These are phyloP conservation scores for Xylaria sp. DNA, from an alignment of 2,329 filamentous ascomycete genomes.

Conservation along the genomic window DNA sequence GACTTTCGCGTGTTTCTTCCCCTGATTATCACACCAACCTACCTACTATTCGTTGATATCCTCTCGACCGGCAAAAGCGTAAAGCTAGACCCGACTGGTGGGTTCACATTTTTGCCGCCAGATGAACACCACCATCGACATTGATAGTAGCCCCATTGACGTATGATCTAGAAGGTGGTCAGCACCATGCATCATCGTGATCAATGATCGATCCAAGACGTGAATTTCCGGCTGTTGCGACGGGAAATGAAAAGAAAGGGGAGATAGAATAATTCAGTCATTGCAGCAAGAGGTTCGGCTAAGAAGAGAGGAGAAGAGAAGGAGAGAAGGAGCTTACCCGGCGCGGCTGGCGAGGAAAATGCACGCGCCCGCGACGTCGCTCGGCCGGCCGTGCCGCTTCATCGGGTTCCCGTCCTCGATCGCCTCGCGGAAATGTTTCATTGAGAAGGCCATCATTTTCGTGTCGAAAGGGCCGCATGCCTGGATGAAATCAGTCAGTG, in stretches of 20 bases:
- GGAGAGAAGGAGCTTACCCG: slow-evolving; percentile 56
- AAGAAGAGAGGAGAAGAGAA: too few relatives aligned
- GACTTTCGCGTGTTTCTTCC: not conserved
- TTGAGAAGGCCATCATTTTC: slow-evolving; percentile 74
- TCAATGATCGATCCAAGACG: slow-evolving; percentile 5
- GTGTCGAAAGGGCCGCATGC: slow-evolving; percentile 70
- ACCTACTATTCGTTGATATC: not conserved
- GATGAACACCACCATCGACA: slow-evolving; percentile 67
- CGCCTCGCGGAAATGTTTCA: slow-evolving; percentile 64
- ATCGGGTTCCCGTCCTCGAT: slow-evolving; percentile 71
- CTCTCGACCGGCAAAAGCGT: not conserved
- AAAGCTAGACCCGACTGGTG: not conserved
- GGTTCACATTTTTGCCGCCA: slow-evolving; percentile 59
- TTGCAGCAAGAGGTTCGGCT: not conserved
- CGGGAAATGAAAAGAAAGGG: not conserved
- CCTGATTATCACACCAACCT: not conserved
- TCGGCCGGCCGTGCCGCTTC: slow-evolving; percentile 72
- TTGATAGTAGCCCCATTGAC: slow-evolving; percentile 73
- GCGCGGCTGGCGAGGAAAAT: slow-evolving; percentile 76
- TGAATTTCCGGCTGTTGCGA: not conserved
- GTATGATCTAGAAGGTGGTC: slow-evolving; percentile 55
- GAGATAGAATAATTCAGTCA: not conserved
- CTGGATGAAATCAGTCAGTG: slow-evolving; percentile 6
- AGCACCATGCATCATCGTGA: slow-evolving; percentile 5
- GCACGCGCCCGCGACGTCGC: slow-evolving; percentile 78